Evolutionary conservation across 2,329 filamentous ascomycete species (phyloP), one percentile per base, ranked within the genome.

Genomic region (Teratosphaeria zuluensis): DNA sequence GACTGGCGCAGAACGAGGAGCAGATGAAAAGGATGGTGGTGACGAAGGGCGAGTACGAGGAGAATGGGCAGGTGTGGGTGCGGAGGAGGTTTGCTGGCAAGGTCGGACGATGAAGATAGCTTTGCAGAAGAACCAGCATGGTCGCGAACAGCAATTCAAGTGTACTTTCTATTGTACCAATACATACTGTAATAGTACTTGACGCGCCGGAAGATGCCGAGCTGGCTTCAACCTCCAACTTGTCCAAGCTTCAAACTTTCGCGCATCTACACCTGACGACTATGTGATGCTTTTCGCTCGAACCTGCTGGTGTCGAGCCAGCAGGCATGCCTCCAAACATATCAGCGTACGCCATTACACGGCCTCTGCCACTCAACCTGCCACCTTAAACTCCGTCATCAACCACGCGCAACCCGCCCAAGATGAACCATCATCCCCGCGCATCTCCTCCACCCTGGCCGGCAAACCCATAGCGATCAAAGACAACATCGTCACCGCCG

Each of bases 1-100:
- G 84, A 59, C 78, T 96, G 58, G 90, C 90, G 0, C 82, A 77
- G 55, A 85, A 92, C 66, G 78, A 80, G 51, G 80, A 88, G 46
- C 77, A 78, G 55, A 63, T 95, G 56, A 81, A 85, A 61, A 80
- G 81, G 54, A 74, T 91, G 12, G 81, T 84, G 1, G 88, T 96
- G n/a, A 94, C 89, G 0, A 90, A 89, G 70, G 82, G 88, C 61
- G 90, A 99, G 70, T 99, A 99, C 72, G 84, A 94, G 56, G 94
- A 99, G 73, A 76, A 91, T 69, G 94, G 94, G n/a, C 66, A 69
- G 53, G 62, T 62, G 12, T 74, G 72, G 72, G 67, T 67, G 12
- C 61, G 67, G 31, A 62, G 70, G 52, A 67, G 65, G 56, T 73
- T 74, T 56, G 68, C 68, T 35, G 69, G 69, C 12, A 71, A 68